Evolutionary conservation across 2,329 filamentous ascomycete genomes (phyloP).

Genomic region (Exserohilum turcica): DNA sequence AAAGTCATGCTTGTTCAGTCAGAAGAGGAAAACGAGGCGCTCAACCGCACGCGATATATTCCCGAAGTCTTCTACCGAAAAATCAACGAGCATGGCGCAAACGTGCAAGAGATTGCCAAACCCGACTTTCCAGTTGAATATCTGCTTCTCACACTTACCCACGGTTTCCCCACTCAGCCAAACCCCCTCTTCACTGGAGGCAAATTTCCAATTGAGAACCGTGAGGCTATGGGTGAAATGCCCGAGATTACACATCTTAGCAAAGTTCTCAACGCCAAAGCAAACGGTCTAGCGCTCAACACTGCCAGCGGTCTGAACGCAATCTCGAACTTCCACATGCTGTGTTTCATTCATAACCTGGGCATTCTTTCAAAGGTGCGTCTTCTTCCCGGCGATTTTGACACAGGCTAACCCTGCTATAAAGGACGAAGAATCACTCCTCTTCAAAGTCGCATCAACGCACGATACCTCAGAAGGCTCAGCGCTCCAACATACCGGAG

Average conservation of each 20-base stretch:
- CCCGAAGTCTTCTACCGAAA: conserved; percentile 95
- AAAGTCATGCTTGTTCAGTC: conserved; percentile 92
- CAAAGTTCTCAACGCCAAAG: conserved; percentile 68
- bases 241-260: conserved; percentile 75
- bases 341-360: conserved; percentile 84
- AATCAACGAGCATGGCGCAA: conserved; percentile 95
- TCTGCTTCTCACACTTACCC: conserved; percentile 90
- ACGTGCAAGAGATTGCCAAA: conserved; percentile 96
- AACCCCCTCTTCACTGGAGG: conserved; percentile 74
- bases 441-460: conserved; percentile 81
- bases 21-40: conserved; percentile 80
- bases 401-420: conserved; percentile 17
- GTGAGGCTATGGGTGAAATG: conserved; percentile 81
- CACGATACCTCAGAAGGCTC: conserved; percentile 81
- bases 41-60: conserved; percentile 79
- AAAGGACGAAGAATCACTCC: conserved; percentile 85
- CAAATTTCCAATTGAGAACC: conserved; percentile 89
- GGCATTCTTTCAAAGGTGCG: conserved; percentile 82
- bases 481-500: conserved; percentile 81
- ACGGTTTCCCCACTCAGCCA: conserved; percentile 86
- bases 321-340: conserved; percentile 90
- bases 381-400: not conserved
- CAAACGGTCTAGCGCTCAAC: conserved; percentile 58
- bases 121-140: conserved; percentile 97
- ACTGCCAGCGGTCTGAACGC: conserved; percentile 68